Base-by-base conservation (phyloP, 2,329 filamentous ascomycete genomes). In the Elsinoe necatrix region DNA sequence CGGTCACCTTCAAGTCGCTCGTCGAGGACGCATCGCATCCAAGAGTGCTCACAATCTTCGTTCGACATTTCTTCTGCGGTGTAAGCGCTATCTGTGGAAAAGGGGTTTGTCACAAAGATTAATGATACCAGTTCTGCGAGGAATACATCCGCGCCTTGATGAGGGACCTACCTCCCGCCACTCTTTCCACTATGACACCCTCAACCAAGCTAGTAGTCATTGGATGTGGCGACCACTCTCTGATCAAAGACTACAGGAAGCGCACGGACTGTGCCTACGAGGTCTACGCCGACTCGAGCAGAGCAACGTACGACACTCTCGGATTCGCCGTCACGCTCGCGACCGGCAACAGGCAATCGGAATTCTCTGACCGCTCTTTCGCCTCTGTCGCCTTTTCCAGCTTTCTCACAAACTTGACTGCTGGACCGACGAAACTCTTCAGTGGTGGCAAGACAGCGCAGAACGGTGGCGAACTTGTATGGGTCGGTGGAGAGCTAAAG, bases 31-130 rank as follows among this genome's bases (percentile, higher is more conserved):
- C 55, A 23, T 59, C 60, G 43, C 37, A 61, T 34, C 39, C 57
- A n/a, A 34, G 61, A 47, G 62, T 68, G 31, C 63, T 72, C 35
- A 63, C 71, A 16, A 57, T 72, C 50, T 72, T 72, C 63, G 65
- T 72, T 29, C 65, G 70, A 35, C 70, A 72, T 60, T 72, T 71
- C 63, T 71, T 66, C 65, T 72, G 70, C 60, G 70, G 69, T 50
- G 68, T 70, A 59, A 58, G 65, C 59, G 9, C 14, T 41, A 31
- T 57, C 34, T n/a, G n/a, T 20, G 47, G 35, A 50, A n/a, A n/a
- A n/a, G n/a, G n/a, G n/a, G n/a, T n/a, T n/a, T n/a, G n/a, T 6
- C 9, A 14, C 23, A 14, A 14, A 7, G 43, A 23, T 55, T 57
- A 12, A 56, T 31, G 39, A 25, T 8, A 21, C 12, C 45, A 67